Evolutionary conservation across 1,284 basidiomycete genomes (phyloP).

Genomic region (Apiotrichum akiyoshidainum): DNA sequence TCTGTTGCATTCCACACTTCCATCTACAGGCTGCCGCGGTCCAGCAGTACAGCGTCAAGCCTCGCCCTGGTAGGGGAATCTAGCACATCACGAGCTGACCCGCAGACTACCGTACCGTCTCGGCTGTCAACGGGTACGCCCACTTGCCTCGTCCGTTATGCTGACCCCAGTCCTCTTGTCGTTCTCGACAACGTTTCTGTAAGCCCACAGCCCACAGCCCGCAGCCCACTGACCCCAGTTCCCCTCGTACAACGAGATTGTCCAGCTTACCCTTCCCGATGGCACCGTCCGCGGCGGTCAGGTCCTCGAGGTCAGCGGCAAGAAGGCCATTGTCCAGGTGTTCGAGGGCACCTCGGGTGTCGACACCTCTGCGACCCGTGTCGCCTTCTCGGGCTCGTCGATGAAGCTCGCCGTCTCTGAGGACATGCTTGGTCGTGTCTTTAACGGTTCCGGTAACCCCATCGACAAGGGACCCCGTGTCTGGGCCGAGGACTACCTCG

Average conservation of each 20-base stretch:
- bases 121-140: conserved; percentile 88
- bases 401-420: conserved; percentile 99
- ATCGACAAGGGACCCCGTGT: conserved; percentile 99
- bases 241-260: conserved; percentile 99
- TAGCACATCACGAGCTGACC: conserved; percentile 20
- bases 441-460: conserved; percentile 97
- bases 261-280: conserved; percentile 92
- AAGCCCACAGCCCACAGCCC: conserved; percentile 21
- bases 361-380: conserved; percentile 88
- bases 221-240: conserved; percentile 59
- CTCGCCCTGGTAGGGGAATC: conserved; percentile 72
- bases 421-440: conserved; percentile 98
- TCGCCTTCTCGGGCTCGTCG: conserved; percentile 95
- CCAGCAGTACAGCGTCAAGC: conserved; percentile 60
- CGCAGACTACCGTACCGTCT: conserved; percentile 89
- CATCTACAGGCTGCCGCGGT: conserved; percentile 49
- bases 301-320: conserved; percentile 96
- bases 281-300: conserved; percentile 93
- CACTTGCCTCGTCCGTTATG: not conserved
- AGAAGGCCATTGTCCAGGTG: conserved; percentile 98
- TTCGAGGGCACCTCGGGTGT: conserved; percentile 98
- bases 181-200: conserved; percentile 99
- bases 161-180: conserved; percentile 71
- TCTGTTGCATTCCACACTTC: not conserved
- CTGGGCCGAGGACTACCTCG: conserved; percentile 98